Evolutionary conservation across 768 basidiomycete species (phyloP).

Genomic region (Naganishia randhawae): DNA sequence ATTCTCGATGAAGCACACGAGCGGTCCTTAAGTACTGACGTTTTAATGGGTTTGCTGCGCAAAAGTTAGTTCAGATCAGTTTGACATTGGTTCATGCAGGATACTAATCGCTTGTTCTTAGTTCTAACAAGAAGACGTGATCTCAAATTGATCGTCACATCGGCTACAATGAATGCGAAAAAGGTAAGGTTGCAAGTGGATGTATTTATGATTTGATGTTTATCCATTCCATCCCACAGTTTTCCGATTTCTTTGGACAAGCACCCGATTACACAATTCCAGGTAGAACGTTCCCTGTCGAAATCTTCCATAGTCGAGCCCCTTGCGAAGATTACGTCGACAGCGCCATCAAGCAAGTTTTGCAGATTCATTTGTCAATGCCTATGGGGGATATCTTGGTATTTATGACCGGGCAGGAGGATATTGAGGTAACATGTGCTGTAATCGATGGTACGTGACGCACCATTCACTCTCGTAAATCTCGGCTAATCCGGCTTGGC

Average conservation of each 20-base stretch:
- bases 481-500: constrained; percentile 17
- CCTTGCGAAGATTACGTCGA: constrained; percentile 99
- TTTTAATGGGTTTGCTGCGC: constrained; percentile 88
- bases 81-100: neutral
- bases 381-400: constrained; percentile 88
- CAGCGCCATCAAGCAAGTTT: constrained; percentile 92
- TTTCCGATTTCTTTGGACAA: constrained; percentile 90
- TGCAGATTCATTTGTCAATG: constrained; percentile 90
- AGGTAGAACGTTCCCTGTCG: constrained; percentile 94
- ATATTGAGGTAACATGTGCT: constrained; percentile 94
- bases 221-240: constrained; percentile 55
- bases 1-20: constrained; percentile 99
- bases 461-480: constrained; percentile 6
- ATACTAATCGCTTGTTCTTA: constrained; percentile 39
- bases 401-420: constrained; percentile 95
- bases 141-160: constrained; percentile 93
- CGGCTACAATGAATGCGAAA: constrained; percentile 98
- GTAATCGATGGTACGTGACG: constrained; percentile 71
- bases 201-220: neutral
- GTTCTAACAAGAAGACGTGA: constrained; percentile 86
- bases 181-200: constrained; percentile 61
- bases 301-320: constrained; percentile 90
- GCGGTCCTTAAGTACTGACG: constrained; percentile 93
- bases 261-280: constrained; percentile 93
- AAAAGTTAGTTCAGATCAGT: constrained; percentile 64